Conservation (phyloP, 176 grass and related monocot species). For the Juncus effusus region DNA sequence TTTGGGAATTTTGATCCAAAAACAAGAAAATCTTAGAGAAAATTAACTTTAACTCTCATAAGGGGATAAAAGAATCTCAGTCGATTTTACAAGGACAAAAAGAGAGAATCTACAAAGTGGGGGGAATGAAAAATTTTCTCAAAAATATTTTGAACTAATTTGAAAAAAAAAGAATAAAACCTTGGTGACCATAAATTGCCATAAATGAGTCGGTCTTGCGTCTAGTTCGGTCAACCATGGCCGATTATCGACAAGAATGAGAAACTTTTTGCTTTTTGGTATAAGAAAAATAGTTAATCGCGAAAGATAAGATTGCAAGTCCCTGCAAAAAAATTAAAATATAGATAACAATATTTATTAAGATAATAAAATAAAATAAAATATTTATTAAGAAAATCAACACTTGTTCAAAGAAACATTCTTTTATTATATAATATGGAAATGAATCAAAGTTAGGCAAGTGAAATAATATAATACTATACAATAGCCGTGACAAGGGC, state of each 20-base stretch:
- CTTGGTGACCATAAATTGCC: conserved; percentile 96
- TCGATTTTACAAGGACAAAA: no score
- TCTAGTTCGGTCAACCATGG: conserved; percentile 67
- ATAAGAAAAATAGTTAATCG: conserved; percentile 70
- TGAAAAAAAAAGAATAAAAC: conserved; percentile 24
- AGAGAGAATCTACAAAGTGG: not conserved
- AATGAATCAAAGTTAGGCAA: no score
- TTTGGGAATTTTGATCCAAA: no score
- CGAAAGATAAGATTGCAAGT: conserved; percentile 79
- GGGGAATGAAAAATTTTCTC: not conserved
- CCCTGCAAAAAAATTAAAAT: conserved; percentile 39
- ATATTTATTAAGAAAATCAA: no score
- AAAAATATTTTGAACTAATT: conserved; percentile 4
- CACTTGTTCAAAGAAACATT: no score
- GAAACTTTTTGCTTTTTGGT: conserved; percentile 65
- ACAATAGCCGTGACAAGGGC: no score
- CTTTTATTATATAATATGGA: no score
- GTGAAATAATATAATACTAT: no score
- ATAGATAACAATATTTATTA: not conserved
- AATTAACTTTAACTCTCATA: no score
- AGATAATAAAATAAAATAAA: not conserved
- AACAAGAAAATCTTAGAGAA: no score
- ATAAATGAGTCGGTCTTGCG: conserved; percentile 57
- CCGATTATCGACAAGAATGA: conserved; percentile 89
- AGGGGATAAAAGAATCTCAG: no score